Evolutionary conservation across 176 grass and related monocot species (phyloP).

Genomic region (Triticum aestivum): IWGSC_CS_RefSeq_v2.1 NC_057809.1:3702393-3702892

Average conservation of each 20-base stretch:
- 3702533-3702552: neutral
- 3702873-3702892: no score
- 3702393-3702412: neutral
- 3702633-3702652: conserved; percentile 2
- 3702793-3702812: neutral
- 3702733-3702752: neutral
- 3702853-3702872: neutral
- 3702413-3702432: neutral
- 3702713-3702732: neutral
- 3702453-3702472: no score
- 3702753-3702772: neutral
- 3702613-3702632: neutral
- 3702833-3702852: neutral
- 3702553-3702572: neutral
- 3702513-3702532: neutral
- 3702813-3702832: neutral
- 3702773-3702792: neutral
- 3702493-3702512: no score
- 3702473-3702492: no score
- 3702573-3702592: neutral
- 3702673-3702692: conserved; percentile 14
- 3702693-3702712: conserved; percentile 1
- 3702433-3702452: no score
- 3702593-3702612: neutral
- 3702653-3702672: conserved; percentile 4